These are phyloP conservation scores for Colletotrichum sp. DNA, from an alignment of 2,329 filamentous ascomycete species.

Conservation along the genomic window DNA sequence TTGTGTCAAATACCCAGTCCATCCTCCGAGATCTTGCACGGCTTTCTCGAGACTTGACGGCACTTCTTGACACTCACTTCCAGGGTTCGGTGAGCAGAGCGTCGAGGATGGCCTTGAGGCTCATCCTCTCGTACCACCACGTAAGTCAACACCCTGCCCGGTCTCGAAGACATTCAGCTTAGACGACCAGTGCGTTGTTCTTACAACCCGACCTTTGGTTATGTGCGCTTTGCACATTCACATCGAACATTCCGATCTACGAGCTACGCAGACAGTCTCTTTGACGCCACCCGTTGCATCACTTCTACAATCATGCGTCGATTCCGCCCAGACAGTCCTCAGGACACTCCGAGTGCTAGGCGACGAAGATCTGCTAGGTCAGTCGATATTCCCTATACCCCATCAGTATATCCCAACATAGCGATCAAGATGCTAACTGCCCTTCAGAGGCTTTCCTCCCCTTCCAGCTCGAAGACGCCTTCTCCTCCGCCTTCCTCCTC, in stretches of 20 bases:
- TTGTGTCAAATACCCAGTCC: constrained; percentile 18
- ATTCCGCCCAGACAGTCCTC: constrained; percentile 21
- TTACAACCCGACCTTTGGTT: constrained; percentile 17
- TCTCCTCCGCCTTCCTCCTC: constrained; percentile 44
- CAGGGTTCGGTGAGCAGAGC: constrained; percentile 21
- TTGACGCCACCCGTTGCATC: constrained; percentile 17
- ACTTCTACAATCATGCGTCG: constrained; percentile 19
- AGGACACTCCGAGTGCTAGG: constrained; percentile 19
- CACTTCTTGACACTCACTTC: constrained; percentile 17
- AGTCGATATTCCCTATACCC: not conserved
- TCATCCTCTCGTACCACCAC: constrained; percentile 28
- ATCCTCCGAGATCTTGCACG: constrained; percentile 19
- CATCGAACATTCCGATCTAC: constrained; percentile 17
- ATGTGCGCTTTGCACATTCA: constrained; percentile 32
- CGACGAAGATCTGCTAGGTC: constrained; percentile 30
- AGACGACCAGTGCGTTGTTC: constrained; percentile 12
- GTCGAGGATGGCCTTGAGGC: constrained; percentile 19
- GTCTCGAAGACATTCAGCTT: not conserved
- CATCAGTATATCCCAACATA: not conserved
- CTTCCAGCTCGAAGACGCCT: constrained; percentile 46
- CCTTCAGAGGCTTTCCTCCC: constrained; percentile 39
- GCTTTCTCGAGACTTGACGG: constrained; percentile 15
- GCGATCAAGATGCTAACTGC: not conserved
- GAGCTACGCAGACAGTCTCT: constrained; percentile 1
- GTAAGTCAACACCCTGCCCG: not conserved